Percentiles rank a stretch among this genome's conserved stretches.
These are phyloP conservation scores for Colletotrichum sp. DNA, from an alignment of 2,329 filamentous ascomycete species.

Conservation along the genomic window DNA sequence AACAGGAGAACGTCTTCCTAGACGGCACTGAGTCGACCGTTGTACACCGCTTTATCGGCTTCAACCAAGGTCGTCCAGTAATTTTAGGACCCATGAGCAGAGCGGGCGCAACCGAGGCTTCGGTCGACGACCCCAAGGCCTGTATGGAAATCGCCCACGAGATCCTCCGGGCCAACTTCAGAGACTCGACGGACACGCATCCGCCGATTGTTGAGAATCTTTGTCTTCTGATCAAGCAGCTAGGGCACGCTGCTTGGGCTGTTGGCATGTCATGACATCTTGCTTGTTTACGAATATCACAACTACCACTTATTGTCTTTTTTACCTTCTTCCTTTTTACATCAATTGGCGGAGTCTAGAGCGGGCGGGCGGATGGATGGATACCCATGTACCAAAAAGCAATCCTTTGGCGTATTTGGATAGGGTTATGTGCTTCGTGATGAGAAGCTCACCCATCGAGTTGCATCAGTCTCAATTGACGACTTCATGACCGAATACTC, in stretches of 20 bases:
- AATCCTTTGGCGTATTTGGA: conserved; percentile 1
- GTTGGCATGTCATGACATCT: conserved; percentile 31
- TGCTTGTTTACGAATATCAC: neutral
- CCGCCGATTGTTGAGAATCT: conserved; percentile 73
- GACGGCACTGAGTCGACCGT: conserved; percentile 60
- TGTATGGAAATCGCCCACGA: conserved; percentile 65
- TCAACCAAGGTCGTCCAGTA: conserved; percentile 59
- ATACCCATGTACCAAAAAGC: conserved; percentile 16
- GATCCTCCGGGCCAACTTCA: conserved; percentile 59
- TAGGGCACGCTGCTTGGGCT: conserved; percentile 55
- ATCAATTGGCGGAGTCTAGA: conserved; percentile 1
- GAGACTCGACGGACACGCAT: conserved; percentile 42
- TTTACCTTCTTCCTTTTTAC: neutral
- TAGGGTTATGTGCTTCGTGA: neutral
- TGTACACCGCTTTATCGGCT: conserved; percentile 60
- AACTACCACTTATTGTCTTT: neutral
- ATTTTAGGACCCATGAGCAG: conserved; percentile 42
- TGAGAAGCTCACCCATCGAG: neutral
- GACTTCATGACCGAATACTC: neutral
- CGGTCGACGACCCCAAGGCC: conserved; percentile 59
- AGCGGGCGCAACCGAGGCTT: conserved; percentile 37
- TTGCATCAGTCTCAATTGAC: neutral
- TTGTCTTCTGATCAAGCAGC: conserved; percentile 65
- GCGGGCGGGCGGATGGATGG: neutral
- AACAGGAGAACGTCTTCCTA: conserved; percentile 51